Conservation (phyloP, 2,329 filamentous ascomycete species). For the Aspergillus novofumigatus region DNA sequence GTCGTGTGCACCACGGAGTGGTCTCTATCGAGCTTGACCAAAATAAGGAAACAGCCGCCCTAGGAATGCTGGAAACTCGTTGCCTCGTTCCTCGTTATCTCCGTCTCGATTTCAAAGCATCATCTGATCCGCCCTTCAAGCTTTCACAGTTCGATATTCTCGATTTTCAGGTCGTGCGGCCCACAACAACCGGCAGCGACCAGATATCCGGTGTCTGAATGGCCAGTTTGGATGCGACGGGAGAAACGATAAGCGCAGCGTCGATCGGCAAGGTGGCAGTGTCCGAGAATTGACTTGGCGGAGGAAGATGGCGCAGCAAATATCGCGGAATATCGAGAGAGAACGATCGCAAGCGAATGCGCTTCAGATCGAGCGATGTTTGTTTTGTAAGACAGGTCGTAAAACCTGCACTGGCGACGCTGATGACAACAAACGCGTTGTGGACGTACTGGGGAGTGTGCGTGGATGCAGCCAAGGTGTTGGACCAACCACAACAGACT, state of each 20-base stretch:
- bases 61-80: conserved; percentile 19
- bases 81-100: conserved; percentile 19
- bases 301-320: neutral
- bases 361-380: neutral
- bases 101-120: conserved; percentile 25
- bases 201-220: conserved; percentile 9
- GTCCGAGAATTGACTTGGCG: neutral
- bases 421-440: conserved; percentile 18
- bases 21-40: conserved; percentile 3
- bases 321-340: neutral
- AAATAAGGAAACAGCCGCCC: conserved; percentile 20
- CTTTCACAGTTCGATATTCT: conserved; percentile 4
- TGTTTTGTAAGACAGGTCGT: neutral
- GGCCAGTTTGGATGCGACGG: conserved; percentile 10
- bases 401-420: conserved; percentile 4
- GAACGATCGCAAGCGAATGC: neutral
- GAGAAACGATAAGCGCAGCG: conserved; percentile 5
- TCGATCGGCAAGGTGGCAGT: conserved; percentile 1
- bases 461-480: conserved; percentile 15
- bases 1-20: conserved; percentile 3
- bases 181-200: conserved; percentile 29
- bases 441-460: conserved; percentile 10
- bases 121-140: conserved; percentile 19
- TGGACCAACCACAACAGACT: conserved; percentile 14
- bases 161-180: conserved; percentile 3